Evolutionary conservation across 352 stramenopile genomes (phyloP).

Genomic region (Phytophthora palmivora): DNA sequence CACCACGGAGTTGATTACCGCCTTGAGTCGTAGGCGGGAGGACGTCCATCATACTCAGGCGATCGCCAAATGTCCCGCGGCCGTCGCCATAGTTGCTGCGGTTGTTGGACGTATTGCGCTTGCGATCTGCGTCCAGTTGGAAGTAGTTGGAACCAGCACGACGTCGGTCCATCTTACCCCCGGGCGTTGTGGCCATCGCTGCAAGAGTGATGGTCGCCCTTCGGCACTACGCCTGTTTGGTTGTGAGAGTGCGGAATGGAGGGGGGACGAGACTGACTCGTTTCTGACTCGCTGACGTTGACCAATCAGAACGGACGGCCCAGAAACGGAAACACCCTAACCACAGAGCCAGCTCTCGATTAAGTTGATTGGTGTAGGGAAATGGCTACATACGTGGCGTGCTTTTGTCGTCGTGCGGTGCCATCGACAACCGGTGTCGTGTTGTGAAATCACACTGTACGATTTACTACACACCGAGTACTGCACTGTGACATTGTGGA

Average conservation of each 20-base stretch:
- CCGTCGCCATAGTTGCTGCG: slow-evolving; percentile 44
- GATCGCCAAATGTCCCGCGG: slow-evolving; percentile 63
- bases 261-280: slow-evolving; percentile 28
- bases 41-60: slow-evolving; percentile 78
- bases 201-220: slow-evolving; percentile 25
- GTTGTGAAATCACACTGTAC: too few species aligned
- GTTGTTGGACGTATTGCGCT: slow-evolving; percentile 68
- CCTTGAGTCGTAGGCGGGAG: slow-evolving; percentile 40
- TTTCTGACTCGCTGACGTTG: slow-evolving; percentile 27
- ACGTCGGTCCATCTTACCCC: slow-evolving; percentile 57
- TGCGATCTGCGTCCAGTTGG: slow-evolving; percentile 76
- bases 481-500: not conserved
- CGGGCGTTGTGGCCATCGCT: slow-evolving; percentile 43
- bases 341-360: slow-evolving; percentile 27
- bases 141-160: slow-evolving; percentile 90
- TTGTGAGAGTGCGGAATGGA: slow-evolving; percentile 17
- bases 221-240: slow-evolving; percentile 19
- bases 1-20: slow-evolving; percentile 37
- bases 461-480: too few species aligned
- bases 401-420: not conserved
- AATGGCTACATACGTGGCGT: not conserved
- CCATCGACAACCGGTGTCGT: not conserved
- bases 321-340: slow-evolving; percentile 18
- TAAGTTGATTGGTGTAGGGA: slow-evolving; percentile 23
- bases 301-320: slow-evolving; percentile 21